Percentiles rank a stretch among this genome's conserved stretches.
Evolutionary conservation across 768 basidiomycete species (phyloP).

Genomic region (Hypholoma sublateritium): DNA sequence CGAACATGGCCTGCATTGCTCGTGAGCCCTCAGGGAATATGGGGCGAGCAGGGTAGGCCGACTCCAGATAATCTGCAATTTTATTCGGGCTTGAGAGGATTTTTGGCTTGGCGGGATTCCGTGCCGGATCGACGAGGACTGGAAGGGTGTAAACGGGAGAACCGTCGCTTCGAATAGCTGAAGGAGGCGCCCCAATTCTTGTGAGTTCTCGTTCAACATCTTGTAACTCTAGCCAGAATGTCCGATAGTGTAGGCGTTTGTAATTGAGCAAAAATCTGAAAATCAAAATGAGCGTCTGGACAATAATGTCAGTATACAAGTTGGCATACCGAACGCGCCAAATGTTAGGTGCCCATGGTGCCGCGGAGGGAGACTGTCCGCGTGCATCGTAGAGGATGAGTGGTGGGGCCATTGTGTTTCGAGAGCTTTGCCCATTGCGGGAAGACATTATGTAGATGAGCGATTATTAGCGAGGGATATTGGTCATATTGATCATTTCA

Average conservation of each 20-base stretch:
- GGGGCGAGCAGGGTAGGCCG: conserved; percentile 64
- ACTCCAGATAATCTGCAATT: conserved; percentile 75
- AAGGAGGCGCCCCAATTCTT: conserved; percentile 59
- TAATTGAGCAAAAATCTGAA: conserved; percentile 73
- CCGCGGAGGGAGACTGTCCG: conserved; percentile 43
- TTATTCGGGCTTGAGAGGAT: conserved; percentile 58
- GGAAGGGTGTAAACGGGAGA: conserved; percentile 68
- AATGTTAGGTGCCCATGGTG: conserved; percentile 77
- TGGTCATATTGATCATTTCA: neutral
- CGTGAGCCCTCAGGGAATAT: conserved; percentile 71
- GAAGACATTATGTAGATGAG: conserved; percentile 19
- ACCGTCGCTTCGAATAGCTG: conserved; percentile 52
- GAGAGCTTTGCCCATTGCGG: conserved; percentile 15
- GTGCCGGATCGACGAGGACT: conserved; percentile 60
- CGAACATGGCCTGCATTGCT: conserved; percentile 68
- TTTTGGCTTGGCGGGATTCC: conserved; percentile 42
- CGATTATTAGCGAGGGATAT: conserved; percentile 1
- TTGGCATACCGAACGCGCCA: conserved; percentile 63
- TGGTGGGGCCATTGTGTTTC: conserved; percentile 30
- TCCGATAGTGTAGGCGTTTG: conserved; percentile 69
- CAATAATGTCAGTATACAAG: neutral
- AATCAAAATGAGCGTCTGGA: conserved; percentile 1
- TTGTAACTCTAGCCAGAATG: conserved; percentile 68
- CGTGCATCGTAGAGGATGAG: conserved; percentile 71
- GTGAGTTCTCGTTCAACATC: conserved; percentile 64